A percentile compares a stretch with the other conserved stretches of the same genome.
phyloP scores from a whole-genome alignment of 352 stramenopile genomes.

The Phytophthora kernoviae region DNA sequence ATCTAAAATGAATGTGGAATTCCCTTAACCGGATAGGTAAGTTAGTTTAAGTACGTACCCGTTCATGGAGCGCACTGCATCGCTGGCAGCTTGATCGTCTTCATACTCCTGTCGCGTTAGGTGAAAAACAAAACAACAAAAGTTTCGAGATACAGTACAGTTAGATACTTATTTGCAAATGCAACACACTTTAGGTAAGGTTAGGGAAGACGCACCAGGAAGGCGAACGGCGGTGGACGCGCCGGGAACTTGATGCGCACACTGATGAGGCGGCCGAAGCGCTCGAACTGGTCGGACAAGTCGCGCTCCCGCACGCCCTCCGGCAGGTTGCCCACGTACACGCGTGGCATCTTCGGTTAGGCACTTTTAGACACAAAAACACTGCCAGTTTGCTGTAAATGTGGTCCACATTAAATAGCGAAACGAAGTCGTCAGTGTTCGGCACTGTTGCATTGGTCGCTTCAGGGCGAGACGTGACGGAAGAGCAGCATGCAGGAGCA shows the following conservation, averaged over 20 bases:
- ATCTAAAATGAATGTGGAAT: too few species aligned
- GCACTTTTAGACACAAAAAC: too few species aligned
- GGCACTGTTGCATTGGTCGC: too few species aligned
- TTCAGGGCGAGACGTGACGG: too few species aligned
- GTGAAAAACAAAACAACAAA: constrained; percentile 1
- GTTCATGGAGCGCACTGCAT: constrained; percentile 64
- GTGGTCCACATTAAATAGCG: too few species aligned
- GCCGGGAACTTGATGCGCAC: constrained; percentile 61
- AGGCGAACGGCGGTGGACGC: constrained; percentile 52
- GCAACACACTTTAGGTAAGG: neutral
- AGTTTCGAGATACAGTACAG: too few species aligned
- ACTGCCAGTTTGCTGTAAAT: too few species aligned
- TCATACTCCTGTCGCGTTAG: constrained; percentile 55
- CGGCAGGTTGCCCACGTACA: constrained; percentile 73
- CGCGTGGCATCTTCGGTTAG: constrained; percentile 33
- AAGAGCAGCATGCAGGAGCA: too few species aligned
- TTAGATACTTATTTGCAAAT: neutral
- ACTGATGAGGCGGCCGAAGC: constrained; percentile 49
- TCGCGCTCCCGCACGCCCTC: constrained; percentile 58
- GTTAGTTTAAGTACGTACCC: constrained; percentile 33
- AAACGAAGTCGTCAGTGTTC: too few species aligned
- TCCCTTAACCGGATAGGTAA: neutral
- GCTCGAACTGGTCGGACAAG: constrained; percentile 58
- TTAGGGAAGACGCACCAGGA: constrained; percentile 44
- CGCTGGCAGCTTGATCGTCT: constrained; percentile 51